Base-by-base conservation (phyloP, 2,329 filamentous ascomycete genomes). In the Fusarium agapanthi region DNA sequence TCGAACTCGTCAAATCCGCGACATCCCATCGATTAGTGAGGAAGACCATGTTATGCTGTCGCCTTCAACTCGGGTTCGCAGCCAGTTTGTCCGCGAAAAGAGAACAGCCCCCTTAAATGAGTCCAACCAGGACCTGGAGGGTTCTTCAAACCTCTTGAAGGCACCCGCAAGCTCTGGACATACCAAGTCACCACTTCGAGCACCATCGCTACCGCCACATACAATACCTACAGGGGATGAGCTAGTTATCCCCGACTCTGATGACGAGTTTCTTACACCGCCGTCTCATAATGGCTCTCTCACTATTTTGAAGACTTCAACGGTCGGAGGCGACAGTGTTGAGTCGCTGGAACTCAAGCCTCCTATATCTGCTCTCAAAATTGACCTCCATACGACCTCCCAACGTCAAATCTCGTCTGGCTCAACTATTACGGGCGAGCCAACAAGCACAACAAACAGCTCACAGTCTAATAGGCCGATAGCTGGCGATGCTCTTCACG, bases 161-260 rank as follows among this genome's bases (percentile, higher is more conserved):
- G 62, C 67, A 18, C 57, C 68, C 20, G 45, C 47, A 41, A 67
- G 54, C 50, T 63, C 67, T n/a, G 59, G 24, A 18, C 32, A 30
- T n/a, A 56, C 62, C 3, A 67, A 61, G 38, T 20, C 34, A 37
- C 30, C n/a, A 38, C 43, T 50, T 22, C 43, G 50, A 22, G 38
- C 45, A 24, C 38, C 56, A 22, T 51, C 62, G 10, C 34, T 47
- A 3, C 65, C 55, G 15, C 58, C 35, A 40, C 34, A 35, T 28
- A 56, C 37, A 26, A 44, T 65, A 22, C 34, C 43, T 12, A 43
- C 28, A 20, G 55, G 15, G 24, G 73, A 82, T 59, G 80, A 82
- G 35, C 80, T 82, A 38, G 78, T 88, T 12, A 86, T 90, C 44
- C 83, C 86, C 57, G 88, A 90, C 72, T 90, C 88, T 0, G 88